Evolutionary conservation across 495 filamentous ascomycete species (phyloP).

Genomic region (Podospora comata): DNA sequence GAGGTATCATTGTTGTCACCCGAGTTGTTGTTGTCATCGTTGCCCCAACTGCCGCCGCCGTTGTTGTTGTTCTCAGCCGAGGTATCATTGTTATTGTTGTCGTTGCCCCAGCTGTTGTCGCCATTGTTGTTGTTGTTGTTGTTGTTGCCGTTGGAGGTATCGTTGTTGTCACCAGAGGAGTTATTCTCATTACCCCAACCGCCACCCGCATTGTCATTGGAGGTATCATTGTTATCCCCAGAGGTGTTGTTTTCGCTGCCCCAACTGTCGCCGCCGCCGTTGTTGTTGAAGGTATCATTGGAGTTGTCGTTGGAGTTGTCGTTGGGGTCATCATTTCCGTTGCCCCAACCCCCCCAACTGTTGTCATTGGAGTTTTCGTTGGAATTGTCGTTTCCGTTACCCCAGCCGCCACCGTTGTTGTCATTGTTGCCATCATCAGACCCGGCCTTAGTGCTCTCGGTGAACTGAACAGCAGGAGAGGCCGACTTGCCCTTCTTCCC

Average conservation of each 20-base stretch:
- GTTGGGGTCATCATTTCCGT: not conserved
- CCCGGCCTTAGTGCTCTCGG: conserved; percentile 3
- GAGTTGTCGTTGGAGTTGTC: not conserved
- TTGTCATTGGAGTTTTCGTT: not conserved
- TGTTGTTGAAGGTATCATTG: too few relatives aligned
- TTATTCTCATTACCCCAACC: too few relatives aligned
- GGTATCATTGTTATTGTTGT: conserved; percentile 14
- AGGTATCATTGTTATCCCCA: too few relatives aligned
- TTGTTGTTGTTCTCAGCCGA: conserved; percentile 3
- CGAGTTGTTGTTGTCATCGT: conserved; percentile 19
- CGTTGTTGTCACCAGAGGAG: too few relatives aligned
- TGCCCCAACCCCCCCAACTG: not conserved
- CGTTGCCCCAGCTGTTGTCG: conserved; percentile 5
- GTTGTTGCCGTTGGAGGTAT: too few relatives aligned
- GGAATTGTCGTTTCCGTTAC: conserved; percentile 3
- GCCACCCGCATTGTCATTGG: too few relatives aligned
- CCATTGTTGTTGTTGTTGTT: not conserved
- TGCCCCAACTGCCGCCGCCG: conserved; percentile 10
- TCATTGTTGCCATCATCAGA: conserved; percentile 8
- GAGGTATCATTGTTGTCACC: conserved; percentile 1
- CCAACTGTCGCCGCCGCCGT: too few relatives aligned
- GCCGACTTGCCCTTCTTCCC: not conserved
- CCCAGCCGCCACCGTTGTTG: too few relatives aligned
- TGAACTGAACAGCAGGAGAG: not conserved
- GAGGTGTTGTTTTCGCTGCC: too few relatives aligned